Evolutionary conservation across 2,329 filamentous ascomycete genomes (phyloP).

Genomic region (Fusarium sp.): DNA sequence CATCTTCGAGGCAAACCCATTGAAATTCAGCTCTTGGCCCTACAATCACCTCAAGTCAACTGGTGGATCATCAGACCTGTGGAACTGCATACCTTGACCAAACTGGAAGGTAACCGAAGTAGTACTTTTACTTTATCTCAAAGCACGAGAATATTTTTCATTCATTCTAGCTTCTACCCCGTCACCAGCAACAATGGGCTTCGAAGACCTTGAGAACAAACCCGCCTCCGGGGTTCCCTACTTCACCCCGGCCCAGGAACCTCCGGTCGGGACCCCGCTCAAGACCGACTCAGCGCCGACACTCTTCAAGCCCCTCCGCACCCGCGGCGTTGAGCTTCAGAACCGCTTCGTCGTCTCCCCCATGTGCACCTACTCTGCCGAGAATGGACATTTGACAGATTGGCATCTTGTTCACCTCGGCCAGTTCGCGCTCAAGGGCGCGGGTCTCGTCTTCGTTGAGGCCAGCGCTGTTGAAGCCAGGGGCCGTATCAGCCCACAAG

Average conservation of each 20-base stretch:
- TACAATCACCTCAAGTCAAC: neutral
- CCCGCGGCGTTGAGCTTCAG: constrained; percentile 63
- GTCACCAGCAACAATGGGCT: constrained; percentile 24
- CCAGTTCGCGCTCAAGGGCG: constrained; percentile 79
- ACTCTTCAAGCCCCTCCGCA: constrained; percentile 66
- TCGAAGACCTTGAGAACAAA: constrained; percentile 48
- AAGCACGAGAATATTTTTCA: neutral
- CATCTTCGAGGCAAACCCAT: neutral
- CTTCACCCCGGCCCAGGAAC: constrained; percentile 66
- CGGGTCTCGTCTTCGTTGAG: constrained; percentile 79
- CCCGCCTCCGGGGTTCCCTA: constrained; percentile 60
- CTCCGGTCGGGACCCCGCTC: constrained; percentile 61
- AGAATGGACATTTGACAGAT: constrained; percentile 76
- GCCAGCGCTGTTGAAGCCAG: constrained; percentile 79
- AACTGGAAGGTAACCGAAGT: neutral
- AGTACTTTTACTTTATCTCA: neutral
- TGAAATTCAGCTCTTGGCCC: neutral
- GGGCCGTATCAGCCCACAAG: constrained; percentile 85
- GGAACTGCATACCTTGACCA: constrained; percentile 5
- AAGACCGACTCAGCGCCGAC: constrained; percentile 58
- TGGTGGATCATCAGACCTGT: neutral
- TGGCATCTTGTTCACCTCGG: constrained; percentile 88
- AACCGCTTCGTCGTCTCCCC: constrained; percentile 70
- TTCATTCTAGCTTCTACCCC: neutral
- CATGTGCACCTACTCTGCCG: constrained; percentile 70